Conservation (phyloP, 1,284 basidiomycete genomes). For the Cryptococcus sp. region DNA sequence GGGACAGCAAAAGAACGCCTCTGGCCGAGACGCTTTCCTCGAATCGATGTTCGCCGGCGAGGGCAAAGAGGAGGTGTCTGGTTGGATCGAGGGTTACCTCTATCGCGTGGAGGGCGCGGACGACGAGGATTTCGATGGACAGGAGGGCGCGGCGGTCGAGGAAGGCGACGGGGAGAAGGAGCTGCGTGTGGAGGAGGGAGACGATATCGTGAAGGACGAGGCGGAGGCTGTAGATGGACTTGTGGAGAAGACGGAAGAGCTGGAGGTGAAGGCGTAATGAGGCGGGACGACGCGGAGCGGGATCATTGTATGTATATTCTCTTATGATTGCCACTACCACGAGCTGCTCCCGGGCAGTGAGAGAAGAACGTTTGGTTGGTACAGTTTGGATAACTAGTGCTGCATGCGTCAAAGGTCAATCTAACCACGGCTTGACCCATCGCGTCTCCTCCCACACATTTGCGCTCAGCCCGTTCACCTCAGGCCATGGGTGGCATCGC, state of each 20-base stretch:
- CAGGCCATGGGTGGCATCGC: conserved; percentile 51
- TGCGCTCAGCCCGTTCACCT: conserved; percentile 42
- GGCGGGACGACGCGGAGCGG: neutral
- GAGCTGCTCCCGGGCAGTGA: neutral
- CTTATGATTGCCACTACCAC: neutral
- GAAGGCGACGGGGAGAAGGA: conserved; percentile 22
- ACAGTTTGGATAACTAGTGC: neutral
- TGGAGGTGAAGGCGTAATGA: conserved; percentile 15
- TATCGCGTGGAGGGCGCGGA: conserved; percentile 38
- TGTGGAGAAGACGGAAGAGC: conserved; percentile 25
- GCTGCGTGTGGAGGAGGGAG: conserved; percentile 20
- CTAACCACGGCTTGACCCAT: conserved; percentile 44
- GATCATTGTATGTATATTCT: conserved; percentile 3
- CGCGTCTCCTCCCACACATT: conserved; percentile 49
- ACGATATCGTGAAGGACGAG: conserved; percentile 25
- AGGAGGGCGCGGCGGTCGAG: conserved; percentile 13
- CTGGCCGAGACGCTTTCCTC: conserved; percentile 45
- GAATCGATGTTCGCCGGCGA: conserved; percentile 48
- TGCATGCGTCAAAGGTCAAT: neutral
- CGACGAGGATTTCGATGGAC: conserved; percentile 22
- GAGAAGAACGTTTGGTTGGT: neutral
- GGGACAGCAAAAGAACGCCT: conserved; percentile 42
- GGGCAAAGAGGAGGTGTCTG: conserved; percentile 50
- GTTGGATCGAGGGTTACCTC: conserved; percentile 50
- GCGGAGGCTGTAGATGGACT: conserved; percentile 26